Base-by-base conservation (phyloP, 495 filamentous ascomycete species). In the Penicillium pulvis region DNA sequence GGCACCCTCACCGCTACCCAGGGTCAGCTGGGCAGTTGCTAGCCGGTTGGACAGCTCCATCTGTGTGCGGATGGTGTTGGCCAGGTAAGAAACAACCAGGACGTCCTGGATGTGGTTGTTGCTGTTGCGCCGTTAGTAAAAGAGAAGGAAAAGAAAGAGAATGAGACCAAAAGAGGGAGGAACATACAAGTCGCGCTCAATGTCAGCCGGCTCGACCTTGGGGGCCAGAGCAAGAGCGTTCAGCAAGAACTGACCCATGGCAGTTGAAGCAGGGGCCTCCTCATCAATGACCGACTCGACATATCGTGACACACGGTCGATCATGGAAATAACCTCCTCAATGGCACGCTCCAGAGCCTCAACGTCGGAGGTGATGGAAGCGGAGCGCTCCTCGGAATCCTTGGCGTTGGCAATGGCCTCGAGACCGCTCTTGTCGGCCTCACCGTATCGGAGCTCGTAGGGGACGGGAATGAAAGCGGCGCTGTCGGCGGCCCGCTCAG, bases 61-160 rank as follows among this genome's bases (percentile, higher is more conserved):
- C 81, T 98, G 94, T 65, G 93, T 97, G 73, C 94, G 91, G 76
- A 98, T 96, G 50, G 93, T 97, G 81, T 98, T 98, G 64, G 94
- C 92, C 46, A 98, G 83, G 81, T 98, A 98, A 48, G 90, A 92
- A 61, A 98, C 92, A 66, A 97, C 89, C 48, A 98, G 86, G 56
- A 98, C 92, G 70, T 98, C 94, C 79, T 98, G 94, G 74, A 98
- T 90, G 78, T 98, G 94, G 78, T 95, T 95, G 83, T 98, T 98
- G 85, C 85, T 87, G 71, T 45, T 35, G 14, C 50, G 19, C 30
- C 9, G 66, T 74, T 59, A 71, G 58, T 51, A 56, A 70, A 88
- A 86, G 56, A 55, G 46, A 24, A 23, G 20, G 20, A 23, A 23
- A 23, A 23, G 20, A 8, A 3, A 48, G 28, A 14, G 17, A 24